phyloP scores from a whole-genome alignment of 805 yeast genomes.

The Nakazawaea peltata region DNA sequence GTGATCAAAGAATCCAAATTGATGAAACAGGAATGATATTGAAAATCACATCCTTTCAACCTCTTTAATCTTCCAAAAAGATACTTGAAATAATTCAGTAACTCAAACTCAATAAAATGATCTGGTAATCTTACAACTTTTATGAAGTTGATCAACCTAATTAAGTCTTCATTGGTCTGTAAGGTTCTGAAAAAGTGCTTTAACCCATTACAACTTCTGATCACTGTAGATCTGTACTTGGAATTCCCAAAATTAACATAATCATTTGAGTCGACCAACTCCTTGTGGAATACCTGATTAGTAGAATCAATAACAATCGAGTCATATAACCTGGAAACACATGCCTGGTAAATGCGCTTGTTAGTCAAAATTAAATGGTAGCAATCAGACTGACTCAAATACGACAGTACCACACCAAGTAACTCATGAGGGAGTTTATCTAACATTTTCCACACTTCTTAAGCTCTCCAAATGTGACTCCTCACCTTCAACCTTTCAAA shows the following conservation, averaged over 20 bases:
- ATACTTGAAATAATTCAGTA: slow-evolving; percentile 11
- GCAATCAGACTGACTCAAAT: slow-evolving; percentile 18
- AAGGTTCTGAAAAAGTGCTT: slow-evolving; percentile 16
- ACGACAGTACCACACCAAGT: slow-evolving; percentile 11
- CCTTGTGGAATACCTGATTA: slow-evolving; percentile 16
- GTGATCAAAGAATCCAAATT: slow-evolving; percentile 10
- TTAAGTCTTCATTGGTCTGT: slow-evolving; percentile 5
- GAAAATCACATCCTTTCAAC: slow-evolving; percentile 14
- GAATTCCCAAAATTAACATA: slow-evolving; percentile 9
- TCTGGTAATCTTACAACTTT: slow-evolving; percentile 18
- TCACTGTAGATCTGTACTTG: slow-evolving; percentile 9
- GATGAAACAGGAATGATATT: slow-evolving; percentile 15
- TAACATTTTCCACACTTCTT: slow-evolving; percentile 16
- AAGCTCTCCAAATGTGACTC: too few relatives aligned
- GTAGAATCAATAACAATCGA: slow-evolving; percentile 17
- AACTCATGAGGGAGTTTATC: slow-evolving; percentile 19
- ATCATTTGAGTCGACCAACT: slow-evolving; percentile 13
- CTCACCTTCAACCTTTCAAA: too few relatives aligned
- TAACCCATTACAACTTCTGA: slow-evolving; percentile 17
- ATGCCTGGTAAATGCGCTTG: slow-evolving; percentile 10
- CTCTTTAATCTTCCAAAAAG: slow-evolving; percentile 12
- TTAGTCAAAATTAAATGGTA: slow-evolving; percentile 15
- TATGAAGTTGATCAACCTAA: slow-evolving; percentile 12
- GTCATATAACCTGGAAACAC: slow-evolving; percentile 14
- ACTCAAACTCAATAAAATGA: slow-evolving; percentile 16